phyloP scores from a whole-genome alignment of 1,284 basidiomycete genomes.

The Pseudomicrostroma phylloplanum region DNA sequence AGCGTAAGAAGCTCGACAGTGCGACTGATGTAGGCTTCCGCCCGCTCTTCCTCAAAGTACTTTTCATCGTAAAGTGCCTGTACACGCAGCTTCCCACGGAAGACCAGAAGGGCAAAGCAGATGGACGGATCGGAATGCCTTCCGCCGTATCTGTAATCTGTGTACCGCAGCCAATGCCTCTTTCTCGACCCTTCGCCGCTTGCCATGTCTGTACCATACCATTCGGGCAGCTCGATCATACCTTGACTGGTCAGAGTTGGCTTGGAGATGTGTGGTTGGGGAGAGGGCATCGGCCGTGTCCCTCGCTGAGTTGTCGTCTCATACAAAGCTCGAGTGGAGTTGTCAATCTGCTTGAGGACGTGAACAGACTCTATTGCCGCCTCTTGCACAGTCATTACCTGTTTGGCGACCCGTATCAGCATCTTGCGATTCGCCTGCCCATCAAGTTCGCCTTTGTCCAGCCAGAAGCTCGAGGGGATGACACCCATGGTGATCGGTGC shows the following conservation, averaged over 20 bases:
- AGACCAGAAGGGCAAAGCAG: neutral
- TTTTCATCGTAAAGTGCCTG: slow-evolving; percentile 1
- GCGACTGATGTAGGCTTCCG: neutral
- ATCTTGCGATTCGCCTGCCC: neutral
- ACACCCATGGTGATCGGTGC: neutral
- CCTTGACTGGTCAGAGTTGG: neutral
- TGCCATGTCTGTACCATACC: neutral
- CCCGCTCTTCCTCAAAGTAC: neutral
- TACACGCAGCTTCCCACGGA: neutral
- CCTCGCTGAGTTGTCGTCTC: neutral
- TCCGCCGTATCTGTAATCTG: neutral
- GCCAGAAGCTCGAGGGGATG: slow-evolving; percentile 6
- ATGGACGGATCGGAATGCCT: neutral
- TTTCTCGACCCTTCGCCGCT: neutral
- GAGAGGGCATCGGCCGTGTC: neutral
- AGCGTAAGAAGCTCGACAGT: too few species aligned
- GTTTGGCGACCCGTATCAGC: neutral
- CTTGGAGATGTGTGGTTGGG: neutral
- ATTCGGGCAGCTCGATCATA: neutral
- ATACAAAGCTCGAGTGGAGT: neutral
- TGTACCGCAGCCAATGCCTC: neutral
- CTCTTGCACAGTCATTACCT: neutral
- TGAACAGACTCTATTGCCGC: neutral
- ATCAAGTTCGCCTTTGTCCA: neutral
- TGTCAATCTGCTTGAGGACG: neutral